Evolutionary conservation across 371 early-diverging fungal genomes (phyloP), one percentile per base, ranked within the genome.

Genomic region (Furculomyces boomerangus): DNA sequence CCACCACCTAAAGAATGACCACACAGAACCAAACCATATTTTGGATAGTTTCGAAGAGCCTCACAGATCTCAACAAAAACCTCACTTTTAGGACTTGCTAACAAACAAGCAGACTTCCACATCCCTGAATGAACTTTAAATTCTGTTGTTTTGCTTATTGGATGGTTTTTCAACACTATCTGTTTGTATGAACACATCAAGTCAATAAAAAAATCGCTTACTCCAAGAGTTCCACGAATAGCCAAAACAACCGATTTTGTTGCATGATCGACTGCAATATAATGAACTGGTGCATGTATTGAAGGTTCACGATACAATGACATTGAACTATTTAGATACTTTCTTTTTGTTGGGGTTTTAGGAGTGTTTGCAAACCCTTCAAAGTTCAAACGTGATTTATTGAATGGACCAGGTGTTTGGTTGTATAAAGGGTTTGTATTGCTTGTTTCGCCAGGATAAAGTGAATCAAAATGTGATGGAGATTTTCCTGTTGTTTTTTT

Each of bases 151-250:
- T 37, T 47, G 0, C 57, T 30, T 10, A 59, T 59, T 25, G 60
- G 46, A 25, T 73, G 73, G 24, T 43, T 70, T 0, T 70, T 68
- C 31, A 86, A 60, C 0, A 59, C 56, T 40, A 89, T 67, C n/a
- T 78, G 71, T 44, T 74, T 72, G 64, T 88, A 89, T 31, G 77
- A 77, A 55, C 87, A 88, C 10, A 84, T 81, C 47, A 92, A 72
- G 64, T 93, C 92, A 7, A 90, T 84, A 51, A 93, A 63, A 18
- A 88, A 65, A 57, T 93, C 94, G 2, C 80, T 80, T 49, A 92
- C 66, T 0, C 90, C 90, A 8, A 92, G 71, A 0, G 94, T 93
- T 7, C 94, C 94, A 1, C 94, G 82, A 51, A 88, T 82, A 0
- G 91, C 86, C 16, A 93, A 55, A 0, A 92, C 88, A 13, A 93